phyloP scores from a whole-genome alignment of 2,329 filamentous ascomycete genomes.

The Byssoonygena ceratinophila region DNA sequence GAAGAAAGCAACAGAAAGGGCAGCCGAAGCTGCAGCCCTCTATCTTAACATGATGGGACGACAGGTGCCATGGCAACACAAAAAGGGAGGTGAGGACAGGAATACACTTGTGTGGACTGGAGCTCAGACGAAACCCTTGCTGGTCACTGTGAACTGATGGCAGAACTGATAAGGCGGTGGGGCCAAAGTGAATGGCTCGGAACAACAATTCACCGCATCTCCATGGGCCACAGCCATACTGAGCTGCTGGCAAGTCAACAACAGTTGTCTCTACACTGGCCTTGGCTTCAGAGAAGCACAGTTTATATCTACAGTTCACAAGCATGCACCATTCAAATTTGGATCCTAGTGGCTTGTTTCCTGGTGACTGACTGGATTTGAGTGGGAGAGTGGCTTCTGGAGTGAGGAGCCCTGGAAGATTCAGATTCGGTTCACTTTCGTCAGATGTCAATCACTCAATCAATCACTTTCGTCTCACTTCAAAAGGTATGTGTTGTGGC shows the following conservation, averaged over 20 bases:
- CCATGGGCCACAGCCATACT: not conserved
- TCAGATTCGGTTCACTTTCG: not conserved
- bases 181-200: not conserved
- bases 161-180: constrained; percentile 12
- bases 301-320: not conserved
- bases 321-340: not conserved
- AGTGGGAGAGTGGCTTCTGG: too few relatives aligned
- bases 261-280: not conserved
- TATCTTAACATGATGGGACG: constrained; percentile 26
- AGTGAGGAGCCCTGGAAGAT: not conserved
- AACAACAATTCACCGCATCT: constrained; percentile 7
- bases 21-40: constrained; percentile 37
- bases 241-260: not conserved
- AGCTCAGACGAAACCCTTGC: not conserved
- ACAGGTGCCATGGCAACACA: constrained; percentile 1
- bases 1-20: constrained; percentile 27
- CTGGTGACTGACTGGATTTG: too few relatives aligned
- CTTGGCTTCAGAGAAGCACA: not conserved
- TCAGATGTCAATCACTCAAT: not conserved
- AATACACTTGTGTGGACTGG: not conserved
- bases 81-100: not conserved
- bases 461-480: constrained; percentile 1
- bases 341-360: too few relatives aligned
- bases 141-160: not conserved
- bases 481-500: not conserved